These are phyloP conservation scores for Amborella trichopoda DNA, from an alignment of 164 flowering plant genomes.

Conservation along the genomic window DNA sequence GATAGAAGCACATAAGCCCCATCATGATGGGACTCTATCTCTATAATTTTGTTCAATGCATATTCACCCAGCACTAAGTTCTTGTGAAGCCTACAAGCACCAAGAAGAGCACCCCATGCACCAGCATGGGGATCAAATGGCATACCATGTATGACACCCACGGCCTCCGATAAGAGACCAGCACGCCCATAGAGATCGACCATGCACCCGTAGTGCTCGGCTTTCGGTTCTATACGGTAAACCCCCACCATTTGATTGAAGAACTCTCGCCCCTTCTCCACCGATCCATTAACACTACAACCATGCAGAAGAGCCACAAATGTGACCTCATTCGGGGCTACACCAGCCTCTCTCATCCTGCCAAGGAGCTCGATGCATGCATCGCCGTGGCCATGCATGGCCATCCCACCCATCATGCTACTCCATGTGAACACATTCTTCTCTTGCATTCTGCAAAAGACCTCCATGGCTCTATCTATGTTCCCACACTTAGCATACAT, in stretches of 20 bases:
- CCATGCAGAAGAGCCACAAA: conserved; percentile 33
- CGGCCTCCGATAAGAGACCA: conserved; percentile 39
- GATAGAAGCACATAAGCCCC: conserved; percentile 44
- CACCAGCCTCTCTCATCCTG: conserved; percentile 30
- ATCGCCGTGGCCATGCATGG: conserved; percentile 43
- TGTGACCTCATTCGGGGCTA: conserved; percentile 41
- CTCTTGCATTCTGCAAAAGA: conserved; percentile 37
- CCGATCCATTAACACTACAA: conserved; percentile 43
- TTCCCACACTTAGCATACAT: conserved; percentile 45
- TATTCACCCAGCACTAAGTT: conserved; percentile 33
- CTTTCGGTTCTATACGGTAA: conserved; percentile 31
- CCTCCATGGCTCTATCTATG: conserved; percentile 39
- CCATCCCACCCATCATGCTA: conserved; percentile 33
- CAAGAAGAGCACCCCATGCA: conserved; percentile 53
- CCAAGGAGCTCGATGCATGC: conserved; percentile 34
- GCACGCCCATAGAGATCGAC: conserved; percentile 47
- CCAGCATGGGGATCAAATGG: conserved; percentile 42
- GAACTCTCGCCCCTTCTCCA: conserved; percentile 27
- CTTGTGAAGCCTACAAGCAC: conserved; percentile 34
- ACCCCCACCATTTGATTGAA: conserved; percentile 28
- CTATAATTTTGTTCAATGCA: conserved; percentile 30
- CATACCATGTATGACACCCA: conserved; percentile 32
- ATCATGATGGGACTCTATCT: conserved; percentile 32
- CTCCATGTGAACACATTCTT: conserved; percentile 55
- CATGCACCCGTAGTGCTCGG: conserved; percentile 58